Conservation (phyloP, 805 yeast species). For the Millerozyma acaciae region DNA sequence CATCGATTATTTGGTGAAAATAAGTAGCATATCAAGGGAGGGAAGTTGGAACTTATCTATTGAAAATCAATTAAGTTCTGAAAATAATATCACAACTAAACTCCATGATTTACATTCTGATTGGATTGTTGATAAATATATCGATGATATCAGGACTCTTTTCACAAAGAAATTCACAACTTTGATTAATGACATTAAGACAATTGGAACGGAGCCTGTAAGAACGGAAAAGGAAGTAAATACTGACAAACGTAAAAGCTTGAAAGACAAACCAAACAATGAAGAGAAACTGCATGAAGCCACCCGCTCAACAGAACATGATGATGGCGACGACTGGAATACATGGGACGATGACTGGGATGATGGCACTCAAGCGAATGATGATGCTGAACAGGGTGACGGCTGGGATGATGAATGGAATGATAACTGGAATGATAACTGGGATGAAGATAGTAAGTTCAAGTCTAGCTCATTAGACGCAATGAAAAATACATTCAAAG, state of each 20-base stretch:
- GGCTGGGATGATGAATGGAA: constrained; percentile 16
- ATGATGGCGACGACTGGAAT: constrained; percentile 15
- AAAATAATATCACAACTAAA: constrained; percentile 16
- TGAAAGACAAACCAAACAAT: background rate
- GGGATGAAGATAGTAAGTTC: constrained; percentile 15
- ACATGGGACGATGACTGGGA: constrained; percentile 13
- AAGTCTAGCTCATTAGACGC: no score
- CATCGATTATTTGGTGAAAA: constrained; percentile 18
- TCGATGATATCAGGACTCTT: constrained; percentile 23
- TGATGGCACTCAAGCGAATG: constrained; percentile 10
- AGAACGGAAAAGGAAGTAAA: constrained; percentile 4
- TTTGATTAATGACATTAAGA: constrained; percentile 8
- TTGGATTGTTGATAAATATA: constrained; percentile 31
- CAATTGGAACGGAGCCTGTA: no score
- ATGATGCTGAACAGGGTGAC: constrained; percentile 21
- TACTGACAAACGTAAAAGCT: constrained; percentile 3
- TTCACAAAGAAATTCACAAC: constrained; percentile 14
- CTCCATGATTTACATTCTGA: constrained; percentile 25
- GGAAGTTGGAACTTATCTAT: constrained; percentile 12
- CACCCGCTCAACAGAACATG: no score
- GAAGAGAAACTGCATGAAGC: constrained; percentile 7
- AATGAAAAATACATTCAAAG: constrained; percentile 7
- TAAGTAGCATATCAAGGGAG: constrained; percentile 8
- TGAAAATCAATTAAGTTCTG: constrained; percentile 4
- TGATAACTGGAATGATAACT: constrained; percentile 27